Conservation (phyloP, 2,329 filamentous ascomycete species). For the Colletotrichum salicis region DNA sequence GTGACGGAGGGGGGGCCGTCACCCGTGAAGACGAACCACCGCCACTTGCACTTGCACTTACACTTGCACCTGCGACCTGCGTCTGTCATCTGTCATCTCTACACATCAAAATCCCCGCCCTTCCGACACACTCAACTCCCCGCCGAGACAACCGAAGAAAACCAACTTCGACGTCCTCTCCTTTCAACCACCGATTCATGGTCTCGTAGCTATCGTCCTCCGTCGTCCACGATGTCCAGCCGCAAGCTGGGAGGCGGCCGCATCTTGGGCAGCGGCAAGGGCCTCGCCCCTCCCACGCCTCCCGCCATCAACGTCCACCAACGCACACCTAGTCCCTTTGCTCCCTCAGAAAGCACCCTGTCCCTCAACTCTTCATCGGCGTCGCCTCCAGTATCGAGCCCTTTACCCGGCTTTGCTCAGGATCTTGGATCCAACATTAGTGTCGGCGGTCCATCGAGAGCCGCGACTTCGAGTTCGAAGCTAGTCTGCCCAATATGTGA, state of each 20-base stretch:
- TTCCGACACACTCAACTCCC: background rate
- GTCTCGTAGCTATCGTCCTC: slow-evolving; percentile 27
- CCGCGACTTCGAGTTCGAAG: slow-evolving; percentile 69
- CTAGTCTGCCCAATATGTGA: slow-evolving; percentile 97
- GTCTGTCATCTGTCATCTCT: background rate
- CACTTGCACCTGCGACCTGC: background rate
- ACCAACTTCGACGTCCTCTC: slow-evolving; percentile 47
- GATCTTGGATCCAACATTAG: slow-evolving; percentile 86
- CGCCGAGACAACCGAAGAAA: background rate
- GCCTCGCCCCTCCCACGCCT: slow-evolving; percentile 73
- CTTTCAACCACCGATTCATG: slow-evolving; percentile 27
- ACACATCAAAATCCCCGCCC: background rate
- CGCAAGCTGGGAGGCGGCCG: slow-evolving; percentile 92
- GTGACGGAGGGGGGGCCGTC: too few relatives aligned
- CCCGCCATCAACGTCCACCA: slow-evolving; percentile 50
- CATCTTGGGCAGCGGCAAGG: slow-evolving; percentile 87
- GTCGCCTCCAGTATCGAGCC: slow-evolving; percentile 70
- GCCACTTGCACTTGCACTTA: background rate
- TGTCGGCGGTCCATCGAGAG: slow-evolving; percentile 65
- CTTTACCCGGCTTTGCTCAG: slow-evolving; percentile 76
- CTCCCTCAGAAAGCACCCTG: slow-evolving; percentile 75
- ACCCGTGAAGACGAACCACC: slow-evolving; percentile 2
- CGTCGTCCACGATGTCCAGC: slow-evolving; percentile 72
- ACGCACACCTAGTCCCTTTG: slow-evolving; percentile 60
- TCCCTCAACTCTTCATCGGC: slow-evolving; percentile 78